Conservation (phyloP, 2,329 filamentous ascomycete genomes). For the Pseudophaeomoniella oleicola region DNA sequence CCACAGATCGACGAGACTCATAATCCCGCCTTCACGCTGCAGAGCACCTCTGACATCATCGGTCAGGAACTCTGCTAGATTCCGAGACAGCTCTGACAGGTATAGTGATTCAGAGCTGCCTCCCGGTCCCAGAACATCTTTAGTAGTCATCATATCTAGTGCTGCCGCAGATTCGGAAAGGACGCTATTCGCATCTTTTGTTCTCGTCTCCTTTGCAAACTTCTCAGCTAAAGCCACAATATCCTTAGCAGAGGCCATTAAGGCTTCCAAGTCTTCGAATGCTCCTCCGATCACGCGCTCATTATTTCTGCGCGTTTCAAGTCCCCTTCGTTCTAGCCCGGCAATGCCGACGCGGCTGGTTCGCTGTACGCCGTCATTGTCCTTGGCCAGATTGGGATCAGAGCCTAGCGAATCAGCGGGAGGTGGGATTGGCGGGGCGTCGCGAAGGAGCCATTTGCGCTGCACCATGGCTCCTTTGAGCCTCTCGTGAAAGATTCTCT, state of each 20-base stretch:
- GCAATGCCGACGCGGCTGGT: conserved; percentile 72
- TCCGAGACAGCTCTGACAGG: conserved; percentile 70
- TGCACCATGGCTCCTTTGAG: conserved; percentile 80
- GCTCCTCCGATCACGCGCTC: conserved; percentile 83
- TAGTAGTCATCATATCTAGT: conserved; percentile 81
- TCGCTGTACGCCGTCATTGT: conserved; percentile 14
- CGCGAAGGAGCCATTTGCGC: conserved; percentile 85
- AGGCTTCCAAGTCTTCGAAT: conserved; percentile 87
- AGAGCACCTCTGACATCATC: conserved; percentile 70
- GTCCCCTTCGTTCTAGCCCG: conserved; percentile 70
- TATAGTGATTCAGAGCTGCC: conserved; percentile 64
- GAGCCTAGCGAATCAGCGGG: conserved; percentile 20
- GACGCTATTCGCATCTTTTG: conserved; percentile 56
- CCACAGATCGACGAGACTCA: conserved; percentile 83
- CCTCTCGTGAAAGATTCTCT: conserved; percentile 78
- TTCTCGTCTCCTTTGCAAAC: conserved; percentile 56
- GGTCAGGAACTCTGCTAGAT: conserved; percentile 75
- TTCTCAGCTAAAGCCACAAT: conserved; percentile 85
- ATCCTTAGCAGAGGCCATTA: conserved; percentile 96
- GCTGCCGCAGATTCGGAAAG: conserved; percentile 71
- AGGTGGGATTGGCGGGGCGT: conserved; percentile 73
- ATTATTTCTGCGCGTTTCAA: conserved; percentile 81
- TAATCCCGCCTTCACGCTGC: conserved; percentile 68
- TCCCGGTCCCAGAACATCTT: conserved; percentile 69
- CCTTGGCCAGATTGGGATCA: conserved; percentile 10